Evolutionary conservation across 2,329 filamentous ascomycete genomes (phyloP).

Genomic region (Achaetomium macrosporum): DNA sequence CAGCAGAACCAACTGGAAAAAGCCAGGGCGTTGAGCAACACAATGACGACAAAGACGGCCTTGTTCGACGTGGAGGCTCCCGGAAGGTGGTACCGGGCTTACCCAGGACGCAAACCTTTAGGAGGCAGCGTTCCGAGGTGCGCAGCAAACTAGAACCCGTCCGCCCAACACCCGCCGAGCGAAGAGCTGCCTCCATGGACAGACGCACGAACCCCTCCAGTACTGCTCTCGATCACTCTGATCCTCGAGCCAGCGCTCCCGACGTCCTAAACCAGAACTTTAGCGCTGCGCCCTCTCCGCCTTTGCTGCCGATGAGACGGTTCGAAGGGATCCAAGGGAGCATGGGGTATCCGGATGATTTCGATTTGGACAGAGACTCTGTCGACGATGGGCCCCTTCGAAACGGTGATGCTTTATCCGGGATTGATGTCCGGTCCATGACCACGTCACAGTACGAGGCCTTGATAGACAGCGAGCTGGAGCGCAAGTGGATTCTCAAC

Average conservation of each 20-base stretch:
- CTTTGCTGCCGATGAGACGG: constrained; percentile 30
- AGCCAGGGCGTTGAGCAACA: constrained; percentile 19
- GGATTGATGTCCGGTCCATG: constrained; percentile 42
- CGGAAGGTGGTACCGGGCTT: constrained; percentile 70
- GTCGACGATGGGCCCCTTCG: neutral
- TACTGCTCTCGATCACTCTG: constrained; percentile 29
- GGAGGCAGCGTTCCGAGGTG: constrained; percentile 74
- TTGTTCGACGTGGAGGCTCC: constrained; percentile 38
- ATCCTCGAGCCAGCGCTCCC: constrained; percentile 45
- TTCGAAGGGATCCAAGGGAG: constrained; percentile 30
- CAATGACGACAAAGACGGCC: constrained; percentile 31
- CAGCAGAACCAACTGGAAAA: constrained; percentile 12
- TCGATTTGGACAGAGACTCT: constrained; percentile 6
- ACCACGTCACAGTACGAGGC: constrained; percentile 53
- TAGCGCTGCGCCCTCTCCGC: constrained; percentile 23
- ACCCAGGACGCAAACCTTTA: constrained; percentile 72
- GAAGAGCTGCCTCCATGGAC: constrained; percentile 65
- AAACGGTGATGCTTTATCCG: constrained; percentile 28
- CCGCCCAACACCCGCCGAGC: constrained; percentile 57
- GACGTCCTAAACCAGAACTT: constrained; percentile 35
- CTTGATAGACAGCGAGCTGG: constrained; percentile 72
- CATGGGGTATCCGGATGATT: constrained; percentile 16
- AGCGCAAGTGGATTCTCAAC: constrained; percentile 90
- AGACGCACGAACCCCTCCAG: constrained; percentile 37
- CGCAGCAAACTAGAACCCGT: constrained; percentile 66